A percentile compares a stretch with the other conserved stretches of the same genome.
Evolutionary conservation across 495 filamentous ascomycete genomes (phyloP).

Genomic region (Aspergillus bridgeri): DNA sequence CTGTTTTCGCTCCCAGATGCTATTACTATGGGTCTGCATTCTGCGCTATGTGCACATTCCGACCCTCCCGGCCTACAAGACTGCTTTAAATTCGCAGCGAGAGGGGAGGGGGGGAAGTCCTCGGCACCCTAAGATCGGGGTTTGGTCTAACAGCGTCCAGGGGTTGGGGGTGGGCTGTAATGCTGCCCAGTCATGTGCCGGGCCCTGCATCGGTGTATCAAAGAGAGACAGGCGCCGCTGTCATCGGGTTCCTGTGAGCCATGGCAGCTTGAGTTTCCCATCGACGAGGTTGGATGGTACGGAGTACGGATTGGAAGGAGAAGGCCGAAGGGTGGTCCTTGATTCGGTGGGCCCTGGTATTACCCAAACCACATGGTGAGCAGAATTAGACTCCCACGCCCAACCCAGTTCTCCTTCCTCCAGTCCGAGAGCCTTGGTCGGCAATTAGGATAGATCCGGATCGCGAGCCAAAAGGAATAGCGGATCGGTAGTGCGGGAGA

Average conservation of each 20-base stretch:
- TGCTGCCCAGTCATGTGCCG: constrained; percentile 5
- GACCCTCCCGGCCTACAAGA: constrained; percentile 20
- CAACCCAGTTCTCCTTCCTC: background rate
- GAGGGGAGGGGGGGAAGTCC: constrained; percentile 6
- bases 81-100: constrained; percentile 19
- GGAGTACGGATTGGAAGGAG: background rate
- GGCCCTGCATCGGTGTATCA: background rate
- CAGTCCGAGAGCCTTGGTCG: background rate
- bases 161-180: background rate
- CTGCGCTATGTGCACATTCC: constrained; percentile 23
- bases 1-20: constrained; percentile 10
- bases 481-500: background rate
- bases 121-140: constrained; percentile 10
- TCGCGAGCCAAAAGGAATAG: background rate
- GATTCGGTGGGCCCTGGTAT: constrained; percentile 11
- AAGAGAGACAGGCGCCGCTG: background rate
- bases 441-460: constrained; percentile 4
- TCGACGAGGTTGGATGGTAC: background rate
- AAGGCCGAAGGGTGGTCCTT: background rate
- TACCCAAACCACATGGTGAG: constrained; percentile 19
- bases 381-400: background rate
- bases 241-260: background rate
- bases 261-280: background rate
- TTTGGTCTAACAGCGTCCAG: constrained; percentile 8
- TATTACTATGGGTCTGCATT: constrained; percentile 26